Evolutionary conservation across 2,329 filamentous ascomycete species (phyloP).

Genomic region (Thielaviopsis euricoi): DNA sequence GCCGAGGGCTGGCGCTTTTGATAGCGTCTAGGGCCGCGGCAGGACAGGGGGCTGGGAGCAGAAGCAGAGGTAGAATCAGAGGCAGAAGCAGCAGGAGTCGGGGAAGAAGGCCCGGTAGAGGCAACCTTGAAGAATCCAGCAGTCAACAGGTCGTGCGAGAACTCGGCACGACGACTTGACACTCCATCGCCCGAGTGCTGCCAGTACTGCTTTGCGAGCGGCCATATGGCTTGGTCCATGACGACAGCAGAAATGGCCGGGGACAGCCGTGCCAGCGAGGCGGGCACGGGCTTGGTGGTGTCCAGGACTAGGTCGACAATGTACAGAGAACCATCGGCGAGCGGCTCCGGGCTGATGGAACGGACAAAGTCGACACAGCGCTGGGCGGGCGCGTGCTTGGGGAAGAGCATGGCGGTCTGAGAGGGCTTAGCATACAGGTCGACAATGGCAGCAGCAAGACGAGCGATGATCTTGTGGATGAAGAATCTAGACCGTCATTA

Average conservation of each 20-base stretch:
- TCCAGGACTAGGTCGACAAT: conserved; percentile 46
- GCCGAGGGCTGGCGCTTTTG: conserved; percentile 6
- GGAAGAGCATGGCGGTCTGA: conserved; percentile 68
- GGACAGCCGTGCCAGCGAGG: conserved; percentile 35
- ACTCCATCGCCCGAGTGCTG: conserved; percentile 89
- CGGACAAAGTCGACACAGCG: conserved; percentile 60
- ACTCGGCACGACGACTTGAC: conserved; percentile 81
- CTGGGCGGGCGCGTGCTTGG: conserved; percentile 50
- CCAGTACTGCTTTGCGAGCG: conserved; percentile 85
- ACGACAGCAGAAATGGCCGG: conserved; percentile 55
- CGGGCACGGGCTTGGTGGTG: conserved; percentile 31
- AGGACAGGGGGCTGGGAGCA: conserved; percentile 20
- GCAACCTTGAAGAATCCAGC: conserved; percentile 38
- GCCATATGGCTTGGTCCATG: conserved; percentile 48
- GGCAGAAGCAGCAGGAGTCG: conserved; percentile 16
- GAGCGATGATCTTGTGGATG: conserved; percentile 67
- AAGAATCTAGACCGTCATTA: conserved; percentile 54
- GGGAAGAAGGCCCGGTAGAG: neutral
- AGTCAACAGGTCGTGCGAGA: conserved; percentile 59
- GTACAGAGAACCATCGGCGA: conserved; percentile 30
- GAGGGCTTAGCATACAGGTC: conserved; percentile 42
- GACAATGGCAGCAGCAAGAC: conserved; percentile 53
- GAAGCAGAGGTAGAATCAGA: conserved; percentile 8
- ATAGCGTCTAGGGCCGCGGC: conserved; percentile 23
- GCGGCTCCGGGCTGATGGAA: conserved; percentile 27